Percentiles rank a stretch among this genome's conserved stretches.
phyloP scores from a whole-genome alignment of 768 basidiomycete genomes.

The Pleurotus salmoneostramineus region DNA sequence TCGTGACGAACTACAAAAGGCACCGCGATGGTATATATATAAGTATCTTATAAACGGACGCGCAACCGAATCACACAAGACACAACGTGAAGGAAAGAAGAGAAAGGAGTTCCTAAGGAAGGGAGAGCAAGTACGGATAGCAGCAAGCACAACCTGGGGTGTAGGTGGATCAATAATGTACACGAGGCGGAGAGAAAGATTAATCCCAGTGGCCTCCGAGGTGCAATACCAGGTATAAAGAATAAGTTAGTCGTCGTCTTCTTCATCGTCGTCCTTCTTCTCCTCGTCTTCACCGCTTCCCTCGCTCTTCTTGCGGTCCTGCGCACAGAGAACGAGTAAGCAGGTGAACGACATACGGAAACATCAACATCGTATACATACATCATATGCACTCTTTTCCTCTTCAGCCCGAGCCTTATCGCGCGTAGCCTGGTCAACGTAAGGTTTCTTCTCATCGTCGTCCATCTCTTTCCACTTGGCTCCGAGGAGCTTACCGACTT shows the following conservation, averaged over 20 bases:
- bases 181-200: neutral
- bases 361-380: conserved; percentile 15
- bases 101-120: no score
- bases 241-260: conserved; percentile 16
- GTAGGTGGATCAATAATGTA: neutral
- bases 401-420: conserved; percentile 88
- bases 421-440: conserved; percentile 77
- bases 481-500: conserved; percentile 92
- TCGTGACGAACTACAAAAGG: neutral
- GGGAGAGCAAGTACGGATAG: neutral
- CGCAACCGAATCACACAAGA: neutral
- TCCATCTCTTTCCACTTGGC: conserved; percentile 96
- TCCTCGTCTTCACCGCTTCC: conserved; percentile 27
- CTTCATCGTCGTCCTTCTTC: conserved; percentile 29
- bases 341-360: neutral
- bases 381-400: conserved; percentile 61
- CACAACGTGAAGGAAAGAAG: neutral
- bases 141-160: conserved; percentile 2
- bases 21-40: neutral
- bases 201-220: conserved; percentile 3
- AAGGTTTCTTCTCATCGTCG: conserved; percentile 93
- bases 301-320: conserved; percentile 21
- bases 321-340: neutral
- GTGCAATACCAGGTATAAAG: conserved; percentile 1
- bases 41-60: no score